Conservation (phyloP, 768 basidiomycete genomes). For the Trametes coccinea region DNA sequence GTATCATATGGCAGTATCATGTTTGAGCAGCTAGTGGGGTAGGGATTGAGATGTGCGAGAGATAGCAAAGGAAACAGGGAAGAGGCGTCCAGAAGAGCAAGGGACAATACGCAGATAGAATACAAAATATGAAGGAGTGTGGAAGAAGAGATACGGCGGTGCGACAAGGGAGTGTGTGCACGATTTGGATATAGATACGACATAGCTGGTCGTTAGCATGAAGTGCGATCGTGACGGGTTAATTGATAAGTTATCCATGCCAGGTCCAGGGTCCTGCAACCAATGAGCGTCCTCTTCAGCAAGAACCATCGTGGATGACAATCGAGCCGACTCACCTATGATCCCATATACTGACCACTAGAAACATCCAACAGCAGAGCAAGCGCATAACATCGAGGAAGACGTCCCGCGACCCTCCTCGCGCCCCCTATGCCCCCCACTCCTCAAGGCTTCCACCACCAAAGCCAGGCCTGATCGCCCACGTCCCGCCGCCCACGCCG, state of each 20-base stretch:
- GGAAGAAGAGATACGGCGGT: no score
- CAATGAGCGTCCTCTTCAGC: not conserved
- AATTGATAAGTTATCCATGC: slow-evolving; percentile 9
- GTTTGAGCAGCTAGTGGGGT: no score
- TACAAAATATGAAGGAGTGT: not conserved
- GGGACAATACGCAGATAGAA: not conserved
- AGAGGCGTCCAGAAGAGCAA: not conserved
- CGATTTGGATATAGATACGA: no score
- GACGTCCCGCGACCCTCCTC: no score
- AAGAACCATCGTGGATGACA: no score
- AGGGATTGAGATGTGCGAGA: not conserved
- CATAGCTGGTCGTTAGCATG: not conserved
- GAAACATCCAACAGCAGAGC: no score
- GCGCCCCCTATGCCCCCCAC: slow-evolving; percentile 27
- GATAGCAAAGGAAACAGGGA: not conserved
- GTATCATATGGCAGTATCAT: not conserved
- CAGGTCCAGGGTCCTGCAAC: not conserved
- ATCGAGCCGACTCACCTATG: no score
- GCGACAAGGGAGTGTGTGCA: no score
- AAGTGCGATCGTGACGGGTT: slow-evolving; percentile 4
- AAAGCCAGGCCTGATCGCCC: slow-evolving; percentile 27
- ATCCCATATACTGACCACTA: no score
- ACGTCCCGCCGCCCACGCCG: slow-evolving; percentile 16
- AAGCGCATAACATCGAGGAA: no score
- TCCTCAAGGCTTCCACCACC: slow-evolving; percentile 24